Evolutionary conservation across 208 protist genomes (phyloP), one percentile per base, ranked within the genome.

Genomic region (Crithidia mellificae): DNA sequence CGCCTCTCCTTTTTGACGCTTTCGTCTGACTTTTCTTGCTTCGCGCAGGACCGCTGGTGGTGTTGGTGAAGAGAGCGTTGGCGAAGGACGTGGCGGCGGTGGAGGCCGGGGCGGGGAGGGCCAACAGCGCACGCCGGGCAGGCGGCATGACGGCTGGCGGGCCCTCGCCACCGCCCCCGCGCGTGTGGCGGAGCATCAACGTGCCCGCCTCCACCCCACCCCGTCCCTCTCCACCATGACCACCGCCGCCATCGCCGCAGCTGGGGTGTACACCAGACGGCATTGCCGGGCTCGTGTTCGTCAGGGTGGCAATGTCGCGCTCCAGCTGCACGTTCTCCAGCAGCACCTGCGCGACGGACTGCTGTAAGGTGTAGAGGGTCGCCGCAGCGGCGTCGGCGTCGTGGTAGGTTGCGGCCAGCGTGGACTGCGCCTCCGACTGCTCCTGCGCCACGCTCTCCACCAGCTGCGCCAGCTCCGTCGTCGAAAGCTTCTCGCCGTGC

Each of bases 261-360:
- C n/a, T n/a, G n/a, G n/a, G n/a, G n/a, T n/a, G n/a, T n/a, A n/a
- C n/a, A n/a, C n/a, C n/a, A n/a, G n/a, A n/a, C n/a, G n/a, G n/a
- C n/a, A n/a, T 25, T 12, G 50, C 6, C 39, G 53, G 12, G 2
- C 51, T 25, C 3, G 58, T 27, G 41, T 15, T 3, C 14, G 15
- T 47, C 29, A 76, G 63, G 11, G 62, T 76, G 15, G 14, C 12
- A 24, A 76, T 83, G 32, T 71, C 71, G 14, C 41, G 67, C 72
- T 93, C 87, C 22, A 93, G 77, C 41, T 59, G 68, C 22, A 87
- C 70, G 52, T 88, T 93, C 29, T 72, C 63, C n/a, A 83, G 29
- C 43, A 88, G 47, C 49, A 87, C 62, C 2, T 65, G 61, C 6
- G 72, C 74, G 0, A 81, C 72, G 5, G 61, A 62, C 57, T 67